phyloP scores from a whole-genome alignment of 1,284 basidiomycete species.

The Phellopilus nigrolimitatus region DNA sequence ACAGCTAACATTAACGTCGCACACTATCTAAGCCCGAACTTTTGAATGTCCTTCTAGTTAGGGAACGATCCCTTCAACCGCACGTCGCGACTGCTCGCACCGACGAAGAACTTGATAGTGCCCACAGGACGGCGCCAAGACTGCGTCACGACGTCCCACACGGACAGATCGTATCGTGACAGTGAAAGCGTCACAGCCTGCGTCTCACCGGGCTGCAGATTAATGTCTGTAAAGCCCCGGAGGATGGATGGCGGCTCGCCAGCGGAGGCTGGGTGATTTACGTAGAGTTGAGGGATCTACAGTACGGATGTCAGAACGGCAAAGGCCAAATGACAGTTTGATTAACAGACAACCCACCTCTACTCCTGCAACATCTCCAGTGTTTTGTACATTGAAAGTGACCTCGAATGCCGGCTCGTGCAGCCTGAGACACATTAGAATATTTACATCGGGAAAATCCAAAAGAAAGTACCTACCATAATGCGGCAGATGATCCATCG shows the following conservation, averaged over 20 bases:
- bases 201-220: conserved; percentile 34
- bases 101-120: conserved; percentile 41
- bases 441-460: not conserved
- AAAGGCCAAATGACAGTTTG: conserved; percentile 24
- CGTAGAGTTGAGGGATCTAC: conserved; percentile 43
- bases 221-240: conserved; percentile 42
- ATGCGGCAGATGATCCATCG: conserved; percentile 19
- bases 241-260: conserved; percentile 41
- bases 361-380: conserved; percentile 27
- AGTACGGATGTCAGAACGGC: not conserved
- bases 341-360: conserved; percentile 35
- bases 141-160: conserved; percentile 45
- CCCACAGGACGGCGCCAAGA: conserved; percentile 49
- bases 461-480: conserved; percentile 17
- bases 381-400: conserved; percentile 30
- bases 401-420: conserved; percentile 28
- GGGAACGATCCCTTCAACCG: conserved; percentile 30
- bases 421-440: conserved; percentile 18
- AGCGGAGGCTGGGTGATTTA: conserved; percentile 36
- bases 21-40: no score
- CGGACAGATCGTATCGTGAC: conserved; percentile 40
- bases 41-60: no score
- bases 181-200: conserved; percentile 35
- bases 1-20: no score
- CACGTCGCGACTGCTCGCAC: conserved; percentile 49